phyloP scores from a whole-genome alignment of 495 filamentous ascomycete genomes.

The Lophium mytilinum region DNA sequence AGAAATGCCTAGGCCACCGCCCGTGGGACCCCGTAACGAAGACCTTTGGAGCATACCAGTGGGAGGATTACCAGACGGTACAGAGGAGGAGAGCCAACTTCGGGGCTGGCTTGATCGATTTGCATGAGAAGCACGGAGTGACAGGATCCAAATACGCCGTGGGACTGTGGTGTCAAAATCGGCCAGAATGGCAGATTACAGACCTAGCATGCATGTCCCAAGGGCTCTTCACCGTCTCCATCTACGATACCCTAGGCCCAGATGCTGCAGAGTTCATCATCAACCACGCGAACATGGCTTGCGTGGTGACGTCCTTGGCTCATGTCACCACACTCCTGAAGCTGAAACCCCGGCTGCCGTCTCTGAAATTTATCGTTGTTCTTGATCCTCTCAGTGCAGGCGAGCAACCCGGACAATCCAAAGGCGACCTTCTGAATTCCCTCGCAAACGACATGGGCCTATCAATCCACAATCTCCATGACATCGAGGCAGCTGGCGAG shows the following conservation, averaged over 20 bases:
- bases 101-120: conserved; percentile 75
- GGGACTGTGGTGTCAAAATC: conserved; percentile 92
- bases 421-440: conserved; percentile 63
- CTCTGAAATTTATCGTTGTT: conserved; percentile 80
- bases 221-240: conserved; percentile 79
- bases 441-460: conserved; percentile 66
- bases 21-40: conserved; percentile 70
- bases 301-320: conserved; percentile 70
- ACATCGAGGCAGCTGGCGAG: conserved; percentile 72
- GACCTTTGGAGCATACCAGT: conserved; percentile 68
- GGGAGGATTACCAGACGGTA: conserved; percentile 76
- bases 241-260: conserved; percentile 92
- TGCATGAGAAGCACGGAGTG: conserved; percentile 65
- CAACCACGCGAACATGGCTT: conserved; percentile 71
- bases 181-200: conserved; percentile 93
- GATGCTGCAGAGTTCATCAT: conserved; percentile 91
- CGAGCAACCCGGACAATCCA: conserved; percentile 69
- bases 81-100: conserved; percentile 74
- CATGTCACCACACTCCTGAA: conserved; percentile 84
- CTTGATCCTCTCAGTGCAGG: conserved; percentile 79
- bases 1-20: conserved; percentile 68
- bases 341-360: conserved; percentile 67
- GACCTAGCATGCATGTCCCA: conserved; percentile 89
- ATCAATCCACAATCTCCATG: conserved; percentile 63
- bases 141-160: conserved; percentile 66